Evolutionary conservation across 306 rosid species (phyloP).

Genomic region (Pterocarpus santalinus): DNA sequence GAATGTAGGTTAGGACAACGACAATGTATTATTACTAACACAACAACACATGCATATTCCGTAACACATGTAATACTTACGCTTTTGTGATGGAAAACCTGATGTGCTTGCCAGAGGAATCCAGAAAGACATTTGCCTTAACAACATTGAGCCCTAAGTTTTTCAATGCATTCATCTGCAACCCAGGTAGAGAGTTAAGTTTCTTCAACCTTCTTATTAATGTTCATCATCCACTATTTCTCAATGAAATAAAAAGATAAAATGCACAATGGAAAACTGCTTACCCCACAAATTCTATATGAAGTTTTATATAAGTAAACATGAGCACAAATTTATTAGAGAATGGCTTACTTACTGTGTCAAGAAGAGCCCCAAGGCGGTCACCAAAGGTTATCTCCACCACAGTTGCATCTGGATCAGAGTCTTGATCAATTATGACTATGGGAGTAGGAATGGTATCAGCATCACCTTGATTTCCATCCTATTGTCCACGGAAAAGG

Average conservation of each 20-base stretch:
- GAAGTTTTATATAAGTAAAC: neutral
- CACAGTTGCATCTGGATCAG: conserved; percentile 89
- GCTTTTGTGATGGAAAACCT: conserved; percentile 86
- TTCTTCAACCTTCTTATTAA: neutral
- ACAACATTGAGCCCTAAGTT: conserved; percentile 95
- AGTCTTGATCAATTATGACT: conserved; percentile 92
- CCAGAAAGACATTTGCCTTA: conserved; percentile 94
- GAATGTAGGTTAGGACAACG: neutral
- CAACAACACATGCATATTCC: neutral
- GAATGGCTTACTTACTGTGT: conserved; percentile 65
- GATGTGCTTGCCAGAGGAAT: conserved; percentile 97
- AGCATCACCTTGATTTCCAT: conserved; percentile 68
- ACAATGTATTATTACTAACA: neutral
- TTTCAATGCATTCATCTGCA: conserved; percentile 93
- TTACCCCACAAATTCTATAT: neutral
- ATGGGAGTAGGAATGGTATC: conserved; percentile 78
- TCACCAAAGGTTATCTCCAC: conserved; percentile 98
- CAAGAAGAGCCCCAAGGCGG: conserved; percentile 97
- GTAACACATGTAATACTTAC: conserved; percentile 59
- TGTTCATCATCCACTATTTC: conserved; percentile 4
- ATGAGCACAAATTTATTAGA: neutral
- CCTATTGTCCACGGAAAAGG: conserved; percentile 56
- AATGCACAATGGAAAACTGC: neutral
- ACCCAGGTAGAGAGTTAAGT: conserved; percentile 39
- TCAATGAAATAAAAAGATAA: neutral